These are phyloP conservation scores for Shiraia bambusicola DNA, from an alignment of 2,329 filamentous ascomycete species.

Conservation along the genomic window DNA sequence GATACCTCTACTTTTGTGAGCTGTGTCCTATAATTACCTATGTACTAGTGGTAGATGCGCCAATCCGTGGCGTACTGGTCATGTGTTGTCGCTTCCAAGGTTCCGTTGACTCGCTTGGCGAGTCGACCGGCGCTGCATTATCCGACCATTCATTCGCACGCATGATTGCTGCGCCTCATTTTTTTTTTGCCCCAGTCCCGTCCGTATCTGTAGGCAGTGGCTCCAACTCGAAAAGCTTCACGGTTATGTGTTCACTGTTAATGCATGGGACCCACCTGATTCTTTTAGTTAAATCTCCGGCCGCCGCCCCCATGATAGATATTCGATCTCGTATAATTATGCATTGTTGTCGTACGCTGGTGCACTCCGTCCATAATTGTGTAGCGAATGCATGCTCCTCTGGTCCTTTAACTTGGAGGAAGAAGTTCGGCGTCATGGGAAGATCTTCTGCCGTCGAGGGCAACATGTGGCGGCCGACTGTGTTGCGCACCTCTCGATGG, in stretches of 20 bases:
- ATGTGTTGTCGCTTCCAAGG: too few relatives aligned
- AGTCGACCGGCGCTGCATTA: too few relatives aligned
- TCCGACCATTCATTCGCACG: too few relatives aligned
- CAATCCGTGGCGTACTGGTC: too few relatives aligned
- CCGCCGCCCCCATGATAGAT: slow-evolving; percentile 44
- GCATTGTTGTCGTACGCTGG: slow-evolving; percentile 45
- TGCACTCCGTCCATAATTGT: slow-evolving; percentile 39
- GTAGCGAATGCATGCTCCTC: slow-evolving; percentile 43
- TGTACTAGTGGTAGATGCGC: too few relatives aligned
- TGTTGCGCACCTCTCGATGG: slow-evolving; percentile 24
- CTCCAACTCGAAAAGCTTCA: slow-evolving; percentile 13
- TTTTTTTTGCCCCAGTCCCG: slow-evolving; percentile 14
- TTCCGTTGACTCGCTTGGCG: too few relatives aligned
- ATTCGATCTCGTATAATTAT: slow-evolving; percentile 44
- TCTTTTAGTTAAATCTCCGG: slow-evolving; percentile 48
- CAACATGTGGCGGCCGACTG: slow-evolving; percentile 30
- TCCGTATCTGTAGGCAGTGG: slow-evolving; percentile 15
- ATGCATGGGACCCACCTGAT: slow-evolving; percentile 15
- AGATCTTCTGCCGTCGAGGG: slow-evolving; percentile 28
- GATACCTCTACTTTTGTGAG: too few relatives aligned
- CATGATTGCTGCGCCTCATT: too few relatives aligned
- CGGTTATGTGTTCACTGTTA: slow-evolving; percentile 9
- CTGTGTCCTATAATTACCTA: too few relatives aligned
- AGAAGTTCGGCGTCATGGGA: slow-evolving; percentile 36
- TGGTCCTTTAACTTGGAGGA: slow-evolving; percentile 46